Evolutionary conservation across 768 basidiomycete species (phyloP).

Genomic region (Epithele typhae): DNA sequence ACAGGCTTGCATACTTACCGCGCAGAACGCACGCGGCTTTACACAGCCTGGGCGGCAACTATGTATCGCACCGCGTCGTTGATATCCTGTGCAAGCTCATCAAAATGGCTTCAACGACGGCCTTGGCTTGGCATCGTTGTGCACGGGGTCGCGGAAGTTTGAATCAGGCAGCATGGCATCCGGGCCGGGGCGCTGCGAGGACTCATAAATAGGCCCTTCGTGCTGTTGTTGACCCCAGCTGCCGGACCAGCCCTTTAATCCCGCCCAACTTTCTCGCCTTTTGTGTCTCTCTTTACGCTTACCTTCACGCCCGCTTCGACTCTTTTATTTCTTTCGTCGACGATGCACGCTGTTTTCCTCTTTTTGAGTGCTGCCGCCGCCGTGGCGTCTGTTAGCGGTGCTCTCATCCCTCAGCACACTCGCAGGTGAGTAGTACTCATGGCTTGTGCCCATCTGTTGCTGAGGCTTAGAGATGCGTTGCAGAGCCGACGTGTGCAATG

Average conservation of each 20-base stretch:
- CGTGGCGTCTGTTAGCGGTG: slow-evolving; percentile 9
- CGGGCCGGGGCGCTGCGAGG: slow-evolving; percentile 2
- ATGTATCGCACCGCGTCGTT: no score
- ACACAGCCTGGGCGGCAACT: no score
- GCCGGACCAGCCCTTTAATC: slow-evolving; percentile 15
- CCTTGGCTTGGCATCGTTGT: no score
- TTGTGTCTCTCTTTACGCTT: slow-evolving; percentile 5
- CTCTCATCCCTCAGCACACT: not conserved
- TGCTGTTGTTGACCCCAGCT: slow-evolving; percentile 12
- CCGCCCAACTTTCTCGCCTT: not conserved
- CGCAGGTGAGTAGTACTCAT: no score
- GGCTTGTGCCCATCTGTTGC: no score
- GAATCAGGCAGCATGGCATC: slow-evolving; percentile 13
- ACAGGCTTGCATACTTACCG: no score
- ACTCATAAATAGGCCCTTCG: slow-evolving; percentile 11
- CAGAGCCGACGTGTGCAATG: slow-evolving; percentile 50
- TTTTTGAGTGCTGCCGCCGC: slow-evolving; percentile 1
- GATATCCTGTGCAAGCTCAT: no score
- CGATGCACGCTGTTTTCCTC: slow-evolving; percentile 11
- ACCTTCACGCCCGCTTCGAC: slow-evolving; percentile 2
- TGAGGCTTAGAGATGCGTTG: not conserved
- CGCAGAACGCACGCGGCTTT: no score
- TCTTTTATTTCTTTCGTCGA: not conserved
- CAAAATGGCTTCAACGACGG: no score
- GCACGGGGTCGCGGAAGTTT: no score